A percentile compares a stretch with the other conserved stretches of the same genome.
Conservation (phyloP, 495 filamentous ascomycete genomes). For the Xylaria nigripes region DNA sequence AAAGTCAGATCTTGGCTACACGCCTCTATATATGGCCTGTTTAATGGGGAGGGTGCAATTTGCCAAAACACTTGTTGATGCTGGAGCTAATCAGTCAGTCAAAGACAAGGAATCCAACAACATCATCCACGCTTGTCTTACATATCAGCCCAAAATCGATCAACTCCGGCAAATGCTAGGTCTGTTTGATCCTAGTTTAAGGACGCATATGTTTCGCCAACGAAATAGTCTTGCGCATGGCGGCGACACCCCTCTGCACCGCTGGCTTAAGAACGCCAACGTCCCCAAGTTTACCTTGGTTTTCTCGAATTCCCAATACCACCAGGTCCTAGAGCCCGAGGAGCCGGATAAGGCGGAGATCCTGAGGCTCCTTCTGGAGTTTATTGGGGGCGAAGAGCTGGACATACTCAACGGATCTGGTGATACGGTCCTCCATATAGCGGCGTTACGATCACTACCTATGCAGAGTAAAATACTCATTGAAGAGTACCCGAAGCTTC, state of each 20-base stretch:
- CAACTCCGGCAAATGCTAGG: slow-evolving; percentile 38
- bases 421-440: slow-evolving; percentile 55
- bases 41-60: slow-evolving; percentile 40
- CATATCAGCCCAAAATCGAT: slow-evolving; percentile 16
- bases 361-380: slow-evolving; percentile 39
- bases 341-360: slow-evolving; percentile 16
- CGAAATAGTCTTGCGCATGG: slow-evolving; percentile 26
- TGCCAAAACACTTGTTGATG: slow-evolving; percentile 51
- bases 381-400: slow-evolving; percentile 46
- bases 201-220: slow-evolving; percentile 31
- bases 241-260: slow-evolving; percentile 36
- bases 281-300: not conserved
- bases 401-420: slow-evolving; percentile 58
- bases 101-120: slow-evolving; percentile 49
- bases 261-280: slow-evolving; percentile 25
- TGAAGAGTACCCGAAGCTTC: slow-evolving; percentile 45
- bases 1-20: slow-evolving; percentile 46
- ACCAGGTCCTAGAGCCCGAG: not conserved
- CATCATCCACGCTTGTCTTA: slow-evolving; percentile 50
- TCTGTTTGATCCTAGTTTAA: slow-evolving; percentile 44
- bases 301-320: not conserved
- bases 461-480: slow-evolving; percentile 42
- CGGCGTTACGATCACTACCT: slow-evolving; percentile 34
- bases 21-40: slow-evolving; percentile 55
- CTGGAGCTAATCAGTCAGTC: slow-evolving; percentile 55